phyloP scores from a whole-genome alignment of 2,329 filamentous ascomycete species.

The Metarhizium humberi region DNA sequence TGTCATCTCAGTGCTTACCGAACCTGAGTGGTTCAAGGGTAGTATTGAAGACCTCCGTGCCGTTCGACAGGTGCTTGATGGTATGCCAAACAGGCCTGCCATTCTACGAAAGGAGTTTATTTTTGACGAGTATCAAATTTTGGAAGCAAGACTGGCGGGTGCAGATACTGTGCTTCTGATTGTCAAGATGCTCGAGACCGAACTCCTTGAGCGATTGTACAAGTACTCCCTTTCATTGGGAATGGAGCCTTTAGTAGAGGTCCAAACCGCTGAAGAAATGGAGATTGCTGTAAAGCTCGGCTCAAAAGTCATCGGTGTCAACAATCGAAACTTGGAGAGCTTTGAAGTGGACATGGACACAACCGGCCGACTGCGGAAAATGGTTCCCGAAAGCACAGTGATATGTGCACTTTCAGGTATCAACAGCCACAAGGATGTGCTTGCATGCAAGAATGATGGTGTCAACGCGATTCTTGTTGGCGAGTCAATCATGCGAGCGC shows the following conservation, averaged over 20 bases:
- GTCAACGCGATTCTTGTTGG: conserved; percentile 91
- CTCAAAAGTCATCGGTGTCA: conserved; percentile 88
- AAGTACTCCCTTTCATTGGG: conserved; percentile 80
- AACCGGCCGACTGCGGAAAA: conserved; percentile 76
- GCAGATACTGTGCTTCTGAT: conserved; percentile 93
- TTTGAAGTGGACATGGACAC: conserved; percentile 96
- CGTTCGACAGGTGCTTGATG: conserved; percentile 79
- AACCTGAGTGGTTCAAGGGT: conserved; percentile 98
- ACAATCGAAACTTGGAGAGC: conserved; percentile 92
- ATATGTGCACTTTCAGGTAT: conserved; percentile 95
- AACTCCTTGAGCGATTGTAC: conserved; percentile 69
- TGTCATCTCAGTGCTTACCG: conserved; percentile 95
- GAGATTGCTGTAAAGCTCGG: conserved; percentile 75
- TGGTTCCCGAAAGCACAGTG: conserved; percentile 77
- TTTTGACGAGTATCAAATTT: conserved; percentile 96
- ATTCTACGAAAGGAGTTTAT: conserved; percentile 94
- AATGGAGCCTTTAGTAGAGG: conserved; percentile 96
- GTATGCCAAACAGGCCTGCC: conserved; percentile 86
- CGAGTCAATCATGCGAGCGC: conserved; percentile 89
- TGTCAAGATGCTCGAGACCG: conserved; percentile 88
- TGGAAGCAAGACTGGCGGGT: conserved; percentile 85
- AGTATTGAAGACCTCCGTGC: conserved; percentile 86
- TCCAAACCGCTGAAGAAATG: conserved; percentile 94
- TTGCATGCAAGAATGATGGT: conserved; percentile 78
- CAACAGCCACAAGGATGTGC: conserved; percentile 76